Evolutionary conservation across 2,329 filamentous ascomycete species (phyloP).

Genomic region (Alternaria novae-zelandiae): DNA sequence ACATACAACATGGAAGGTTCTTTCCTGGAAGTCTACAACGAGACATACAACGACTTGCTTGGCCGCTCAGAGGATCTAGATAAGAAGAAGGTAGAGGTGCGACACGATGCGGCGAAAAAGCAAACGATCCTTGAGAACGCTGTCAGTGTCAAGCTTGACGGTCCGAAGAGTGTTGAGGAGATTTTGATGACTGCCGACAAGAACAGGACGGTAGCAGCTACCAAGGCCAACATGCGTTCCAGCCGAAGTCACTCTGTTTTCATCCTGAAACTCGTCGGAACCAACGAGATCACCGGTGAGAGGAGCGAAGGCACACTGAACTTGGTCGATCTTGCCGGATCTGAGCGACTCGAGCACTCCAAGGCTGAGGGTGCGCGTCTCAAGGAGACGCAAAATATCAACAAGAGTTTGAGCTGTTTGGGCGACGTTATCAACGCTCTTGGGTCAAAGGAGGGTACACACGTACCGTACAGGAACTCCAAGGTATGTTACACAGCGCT

Average conservation of each 20-base stretch:
- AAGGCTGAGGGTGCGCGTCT: slow-evolving; percentile 85
- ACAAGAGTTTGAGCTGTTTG: slow-evolving; percentile 88
- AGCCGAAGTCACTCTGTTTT: slow-evolving; percentile 96
- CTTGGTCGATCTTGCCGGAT: slow-evolving; percentile 92
- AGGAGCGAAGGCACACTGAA: slow-evolving; percentile 92
- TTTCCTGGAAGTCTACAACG: slow-evolving; percentile 98
- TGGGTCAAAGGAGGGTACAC: slow-evolving; percentile 76
- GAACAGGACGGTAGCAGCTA: slow-evolving; percentile 91
- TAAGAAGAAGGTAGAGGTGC: slow-evolving; percentile 86
- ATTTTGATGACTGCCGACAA: slow-evolving; percentile 81
- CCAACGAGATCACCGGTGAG: slow-evolving; percentile 78
- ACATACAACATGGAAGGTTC: slow-evolving; percentile 91
- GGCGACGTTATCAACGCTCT: slow-evolving; percentile 94
- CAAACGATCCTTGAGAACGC: slow-evolving; percentile 84
- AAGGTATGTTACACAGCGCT: slow-evolving; percentile 65
- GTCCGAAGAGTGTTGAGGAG: slow-evolving; percentile 76
- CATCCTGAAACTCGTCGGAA: slow-evolving; percentile 73
- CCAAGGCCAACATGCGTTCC: slow-evolving; percentile 95
- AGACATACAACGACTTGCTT: slow-evolving; percentile 91
- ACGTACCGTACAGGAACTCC: slow-evolving; percentile 94
- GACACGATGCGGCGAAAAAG: slow-evolving; percentile 81
- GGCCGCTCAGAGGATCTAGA: slow-evolving; percentile 72
- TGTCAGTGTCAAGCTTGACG: slow-evolving; percentile 77
- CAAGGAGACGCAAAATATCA: slow-evolving; percentile 97
- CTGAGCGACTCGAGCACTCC: slow-evolving; percentile 86